These are phyloP conservation scores for Hypocreales sp. DNA, from an alignment of 2,329 filamentous ascomycete species.

Conservation along the genomic window DNA sequence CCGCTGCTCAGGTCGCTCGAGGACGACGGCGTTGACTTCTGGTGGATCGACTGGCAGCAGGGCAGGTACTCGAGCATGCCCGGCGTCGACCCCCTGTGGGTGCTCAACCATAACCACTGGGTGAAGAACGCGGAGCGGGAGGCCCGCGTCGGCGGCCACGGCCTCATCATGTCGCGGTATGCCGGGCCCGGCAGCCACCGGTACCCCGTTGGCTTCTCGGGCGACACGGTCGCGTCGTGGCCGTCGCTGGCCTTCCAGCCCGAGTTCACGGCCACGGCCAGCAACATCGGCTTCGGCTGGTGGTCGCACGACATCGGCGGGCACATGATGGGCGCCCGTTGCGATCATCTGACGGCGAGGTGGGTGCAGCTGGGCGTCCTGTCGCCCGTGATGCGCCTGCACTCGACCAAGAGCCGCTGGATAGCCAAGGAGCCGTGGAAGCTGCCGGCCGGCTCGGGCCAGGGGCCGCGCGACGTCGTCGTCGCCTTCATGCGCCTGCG, in stretches of 20 bases:
- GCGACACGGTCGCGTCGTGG: slow-evolving; percentile 45
- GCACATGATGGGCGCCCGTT: slow-evolving; percentile 37
- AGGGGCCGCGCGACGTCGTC: slow-evolving; percentile 29
- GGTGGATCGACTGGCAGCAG: slow-evolving; percentile 58
- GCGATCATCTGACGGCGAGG: slow-evolving; percentile 41
- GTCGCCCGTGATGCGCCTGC: slow-evolving; percentile 44
- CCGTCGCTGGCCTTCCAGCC: slow-evolving; percentile 46
- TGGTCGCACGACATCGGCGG: slow-evolving; percentile 57
- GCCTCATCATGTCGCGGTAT: slow-evolving; percentile 45
- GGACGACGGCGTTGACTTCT: slow-evolving; percentile 42
- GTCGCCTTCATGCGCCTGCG: slow-evolving; percentile 34
- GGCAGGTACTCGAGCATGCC: slow-evolving; percentile 36
- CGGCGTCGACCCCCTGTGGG: slow-evolving; percentile 47
- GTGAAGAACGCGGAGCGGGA: too few relatives aligned
- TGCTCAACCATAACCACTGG: slow-evolving; percentile 50
- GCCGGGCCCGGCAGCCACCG: slow-evolving; percentile 47
- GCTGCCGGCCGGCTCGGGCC: slow-evolving; percentile 19
- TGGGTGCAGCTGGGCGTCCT: slow-evolving; percentile 49
- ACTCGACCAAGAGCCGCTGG: slow-evolving; percentile 42
- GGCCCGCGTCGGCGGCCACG: slow-evolving; percentile 11
- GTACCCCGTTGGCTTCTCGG: slow-evolving; percentile 50
- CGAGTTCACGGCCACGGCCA: slow-evolving; percentile 50
- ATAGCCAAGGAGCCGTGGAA: slow-evolving; percentile 48
- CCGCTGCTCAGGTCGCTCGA: slow-evolving; percentile 41
- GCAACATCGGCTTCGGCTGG: slow-evolving; percentile 54